Evolutionary conservation across 176 grass and related monocot species (phyloP), one percentile per base, ranked within the genome.

Genomic region (Eremochloa ophiuroides): DNA sequence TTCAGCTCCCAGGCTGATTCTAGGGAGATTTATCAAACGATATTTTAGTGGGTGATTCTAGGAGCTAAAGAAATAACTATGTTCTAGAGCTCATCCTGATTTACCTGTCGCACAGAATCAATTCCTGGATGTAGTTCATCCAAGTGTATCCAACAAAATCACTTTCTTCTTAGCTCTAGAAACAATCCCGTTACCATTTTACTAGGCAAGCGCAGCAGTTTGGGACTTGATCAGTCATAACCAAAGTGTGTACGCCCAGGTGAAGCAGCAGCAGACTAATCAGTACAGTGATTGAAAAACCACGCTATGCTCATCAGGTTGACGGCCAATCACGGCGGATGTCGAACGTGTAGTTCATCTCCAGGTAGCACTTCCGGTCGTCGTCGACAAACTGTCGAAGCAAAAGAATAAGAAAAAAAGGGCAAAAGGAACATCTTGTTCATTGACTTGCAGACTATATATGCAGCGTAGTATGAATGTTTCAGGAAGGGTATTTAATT

Each of bases 311-410:
- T 48, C 77, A 14, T 82, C 10, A 46, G 55, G 39, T 74, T 10
- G 43, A 77, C 20, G 88, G 72, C 91, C 96, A 95, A 8, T 99
- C 96, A 31, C 89, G 74, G 16, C 93, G 88, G 72, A 99, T 99
- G 85, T 99, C 91, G 41, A 99, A 95, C 15, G 46, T 91, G 91
- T 99, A 99, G 75, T 95, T 91, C 88, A 93, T 91, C 85, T 95
- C 73, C 85, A 99, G 87, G 83, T 99, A 91, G 81, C 90, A 90
- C 64, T 95, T 99, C 72, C 76, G 27, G 53, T 99, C 93, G 38
- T 99, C 93, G 37, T 99, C 96, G 10, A 95, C 61, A 59, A 99
- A 99, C 96, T 99, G 86, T 34, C 14, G 6, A 53, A 33, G 38
- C 48, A 20, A n/a, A 58, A 67, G 15, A 39, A 73, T 11, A 62